Percentiles rank a stretch among this genome's conserved stretches.
phyloP scores from a whole-genome alignment of 169 alveolate species.

The Theileria annulata region DNA sequence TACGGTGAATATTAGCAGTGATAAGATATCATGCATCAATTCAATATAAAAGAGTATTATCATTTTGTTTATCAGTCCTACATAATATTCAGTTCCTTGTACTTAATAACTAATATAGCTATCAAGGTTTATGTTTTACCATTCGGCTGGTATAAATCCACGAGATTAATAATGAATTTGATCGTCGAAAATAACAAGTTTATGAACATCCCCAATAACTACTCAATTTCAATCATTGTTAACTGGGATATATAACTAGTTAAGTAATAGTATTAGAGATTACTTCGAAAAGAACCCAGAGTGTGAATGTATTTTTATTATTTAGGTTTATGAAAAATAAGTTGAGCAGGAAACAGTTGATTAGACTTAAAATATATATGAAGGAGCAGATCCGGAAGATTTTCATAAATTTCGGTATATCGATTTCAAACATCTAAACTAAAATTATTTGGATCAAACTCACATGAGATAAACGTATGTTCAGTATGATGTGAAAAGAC shows the following conservation, averaged over 20 bases:
- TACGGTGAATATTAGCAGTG: conserved; percentile 56
- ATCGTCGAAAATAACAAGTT: conserved; percentile 21
- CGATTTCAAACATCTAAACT: conserved; percentile 81
- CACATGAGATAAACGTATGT: conserved; percentile 74
- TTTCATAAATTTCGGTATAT: conserved; percentile 73
- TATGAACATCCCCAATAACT: conserved; percentile 38
- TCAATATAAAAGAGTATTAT: conserved; percentile 72
- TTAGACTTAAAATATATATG: conserved; percentile 69
- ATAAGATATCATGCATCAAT: conserved; percentile 66
- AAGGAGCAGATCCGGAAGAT: conserved; percentile 60
- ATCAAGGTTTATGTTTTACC: neutral
- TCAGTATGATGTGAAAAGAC: conserved; percentile 78
- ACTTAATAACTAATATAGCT: neutral
- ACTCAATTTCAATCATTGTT: conserved; percentile 20
- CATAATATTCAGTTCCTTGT: neutral
- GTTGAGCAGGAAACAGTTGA: conserved; percentile 63
- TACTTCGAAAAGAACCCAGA: conserved; percentile 84
- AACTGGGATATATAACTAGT: neutral
- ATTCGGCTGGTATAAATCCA: conserved; percentile 28
- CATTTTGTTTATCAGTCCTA: conserved; percentile 70
- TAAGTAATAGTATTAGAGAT: conserved; percentile 14
- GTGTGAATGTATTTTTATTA: conserved; percentile 78
- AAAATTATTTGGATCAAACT: neutral
- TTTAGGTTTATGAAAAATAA: conserved; percentile 65
- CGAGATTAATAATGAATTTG: conserved; percentile 32